Percentiles rank a stretch among this genome's conserved stretches.
These are phyloP conservation scores for Trametopsis cervina DNA, from an alignment of 768 basidiomycete genomes.

Conservation along the genomic window DNA sequence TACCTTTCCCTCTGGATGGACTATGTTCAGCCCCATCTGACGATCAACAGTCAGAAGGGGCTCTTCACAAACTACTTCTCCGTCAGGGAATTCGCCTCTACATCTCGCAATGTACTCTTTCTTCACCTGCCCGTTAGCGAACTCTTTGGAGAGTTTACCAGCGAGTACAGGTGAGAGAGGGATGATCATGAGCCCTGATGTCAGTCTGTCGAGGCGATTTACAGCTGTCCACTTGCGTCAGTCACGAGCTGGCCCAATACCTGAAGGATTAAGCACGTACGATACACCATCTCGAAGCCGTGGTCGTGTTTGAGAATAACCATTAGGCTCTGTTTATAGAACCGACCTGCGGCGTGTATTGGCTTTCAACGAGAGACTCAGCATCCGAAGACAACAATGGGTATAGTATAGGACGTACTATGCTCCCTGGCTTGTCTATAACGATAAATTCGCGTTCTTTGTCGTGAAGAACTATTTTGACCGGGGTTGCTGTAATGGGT, in stretches of 20 bases:
- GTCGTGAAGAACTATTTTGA: conserved; percentile 76
- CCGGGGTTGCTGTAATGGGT: conserved; percentile 78
- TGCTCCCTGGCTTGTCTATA: conserved; percentile 94
- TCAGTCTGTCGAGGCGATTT: conserved; percentile 90
- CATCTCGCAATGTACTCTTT: conserved; percentile 94
- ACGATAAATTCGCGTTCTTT: conserved; percentile 78
- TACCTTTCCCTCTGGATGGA: conserved; percentile 93
- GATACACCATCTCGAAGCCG: conserved; percentile 73
- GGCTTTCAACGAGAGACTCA: conserved; percentile 62
- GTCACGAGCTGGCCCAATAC: too few species aligned
- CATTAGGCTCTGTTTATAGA: conserved; percentile 80
- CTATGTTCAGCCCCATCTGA: conserved; percentile 95
- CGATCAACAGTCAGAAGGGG: conserved; percentile 89
- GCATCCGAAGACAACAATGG: too few species aligned
- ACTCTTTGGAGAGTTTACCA: conserved; percentile 68
- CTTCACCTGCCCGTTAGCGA: conserved; percentile 69
- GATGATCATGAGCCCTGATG: conserved; percentile 93
- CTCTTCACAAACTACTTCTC: conserved; percentile 76
- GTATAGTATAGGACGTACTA: conserved; percentile 66
- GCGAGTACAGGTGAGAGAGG: conserved; percentile 70
- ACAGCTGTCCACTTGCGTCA: too few species aligned
- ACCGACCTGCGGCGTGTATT: conserved; percentile 89
- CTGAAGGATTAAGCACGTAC: conserved; percentile 54
- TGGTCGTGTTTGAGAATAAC: conserved; percentile 83
- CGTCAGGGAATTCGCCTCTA: conserved; percentile 80